These are phyloP conservation scores for Paraphysoderma sedebokerense DNA, from an alignment of 371 early-diverging fungal genomes.

Conservation along the genomic window DNA sequence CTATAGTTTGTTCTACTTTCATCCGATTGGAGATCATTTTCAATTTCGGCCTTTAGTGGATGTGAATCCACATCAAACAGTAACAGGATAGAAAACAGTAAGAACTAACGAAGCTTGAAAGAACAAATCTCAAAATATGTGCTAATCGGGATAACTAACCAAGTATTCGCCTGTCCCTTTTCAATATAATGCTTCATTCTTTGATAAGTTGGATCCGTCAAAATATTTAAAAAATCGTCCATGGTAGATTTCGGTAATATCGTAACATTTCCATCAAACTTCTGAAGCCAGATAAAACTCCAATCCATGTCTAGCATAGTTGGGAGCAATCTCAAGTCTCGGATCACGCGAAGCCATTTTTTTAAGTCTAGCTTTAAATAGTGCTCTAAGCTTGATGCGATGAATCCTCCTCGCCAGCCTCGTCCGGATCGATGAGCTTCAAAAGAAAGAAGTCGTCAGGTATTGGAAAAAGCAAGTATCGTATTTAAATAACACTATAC, in stretches of 20 bases:
- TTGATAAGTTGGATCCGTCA: conserved; percentile 48
- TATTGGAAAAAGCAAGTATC: too few relatives aligned
- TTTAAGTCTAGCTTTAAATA: conserved; percentile 63
- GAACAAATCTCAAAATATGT: too few relatives aligned
- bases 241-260: conserved; percentile 49
- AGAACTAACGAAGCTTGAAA: too few relatives aligned
- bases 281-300: conserved; percentile 66
- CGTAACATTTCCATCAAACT: conserved; percentile 73
- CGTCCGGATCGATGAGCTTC: conserved; percentile 33
- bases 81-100: too few relatives aligned
- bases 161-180: conserved; percentile 45
- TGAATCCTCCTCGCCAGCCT: conserved; percentile 73
- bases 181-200: conserved; percentile 35
- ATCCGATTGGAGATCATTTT: conserved; percentile 61
- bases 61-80: too few relatives aligned
- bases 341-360: conserved; percentile 65
- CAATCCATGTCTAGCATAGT: conserved; percentile 55
- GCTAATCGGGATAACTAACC: conserved; percentile 1
- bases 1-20: conserved; percentile 49
- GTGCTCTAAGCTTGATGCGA: conserved; percentile 58
- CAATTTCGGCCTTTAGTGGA: conserved; percentile 35
- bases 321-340: conserved; percentile 63
- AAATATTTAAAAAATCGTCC: conserved; percentile 42
- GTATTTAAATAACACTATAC: too few relatives aligned
- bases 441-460: too few relatives aligned